Conservation (phyloP, 768 basidiomycete genomes). For the Tulasnella sp. region DNA sequence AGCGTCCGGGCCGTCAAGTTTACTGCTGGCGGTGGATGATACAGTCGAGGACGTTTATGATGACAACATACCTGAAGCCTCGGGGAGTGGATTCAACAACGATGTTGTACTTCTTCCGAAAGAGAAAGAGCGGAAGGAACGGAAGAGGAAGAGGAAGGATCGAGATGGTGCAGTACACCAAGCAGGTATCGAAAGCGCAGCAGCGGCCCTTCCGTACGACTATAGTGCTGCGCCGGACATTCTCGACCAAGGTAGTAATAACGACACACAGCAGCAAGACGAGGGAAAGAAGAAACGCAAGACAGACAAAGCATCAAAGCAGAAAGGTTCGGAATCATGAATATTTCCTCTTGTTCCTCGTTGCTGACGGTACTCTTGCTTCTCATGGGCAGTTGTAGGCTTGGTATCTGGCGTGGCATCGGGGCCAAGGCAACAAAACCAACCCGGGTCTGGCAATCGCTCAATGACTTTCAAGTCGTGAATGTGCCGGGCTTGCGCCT, state of each 20-base stretch:
- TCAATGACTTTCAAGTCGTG: slow-evolving; percentile 46
- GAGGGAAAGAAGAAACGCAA: slow-evolving; percentile 31
- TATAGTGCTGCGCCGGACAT: slow-evolving; percentile 60
- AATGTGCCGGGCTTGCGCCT: no score
- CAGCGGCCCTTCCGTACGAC: slow-evolving; percentile 49
- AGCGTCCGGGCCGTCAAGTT: slow-evolving; percentile 17
- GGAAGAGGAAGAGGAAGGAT: slow-evolving; percentile 19
- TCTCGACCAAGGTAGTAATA: slow-evolving; percentile 56
- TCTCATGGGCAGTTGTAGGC: slow-evolving; percentile 12
- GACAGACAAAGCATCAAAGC: slow-evolving; percentile 21
- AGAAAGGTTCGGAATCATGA: slow-evolving; percentile 10
- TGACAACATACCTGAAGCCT: slow-evolving; percentile 20
- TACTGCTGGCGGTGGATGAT: background rate
- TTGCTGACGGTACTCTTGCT: background rate
- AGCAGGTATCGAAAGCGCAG: slow-evolving; percentile 6
- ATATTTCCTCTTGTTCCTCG: background rate
- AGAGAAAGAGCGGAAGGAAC: slow-evolving; percentile 22
- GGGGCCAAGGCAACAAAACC: slow-evolving; percentile 52
- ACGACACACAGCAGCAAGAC: slow-evolving; percentile 33
- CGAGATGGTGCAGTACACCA: slow-evolving; percentile 27
- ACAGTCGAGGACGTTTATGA: slow-evolving; percentile 11
- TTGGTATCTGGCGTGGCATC: slow-evolving; percentile 40
- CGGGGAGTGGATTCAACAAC: slow-evolving; percentile 19
- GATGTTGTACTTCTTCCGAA: slow-evolving; percentile 8
- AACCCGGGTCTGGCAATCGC: slow-evolving; percentile 57